phyloP scores from a whole-genome alignment of 306 rosid species.

The Casuarina cunninghamiana region DNA sequence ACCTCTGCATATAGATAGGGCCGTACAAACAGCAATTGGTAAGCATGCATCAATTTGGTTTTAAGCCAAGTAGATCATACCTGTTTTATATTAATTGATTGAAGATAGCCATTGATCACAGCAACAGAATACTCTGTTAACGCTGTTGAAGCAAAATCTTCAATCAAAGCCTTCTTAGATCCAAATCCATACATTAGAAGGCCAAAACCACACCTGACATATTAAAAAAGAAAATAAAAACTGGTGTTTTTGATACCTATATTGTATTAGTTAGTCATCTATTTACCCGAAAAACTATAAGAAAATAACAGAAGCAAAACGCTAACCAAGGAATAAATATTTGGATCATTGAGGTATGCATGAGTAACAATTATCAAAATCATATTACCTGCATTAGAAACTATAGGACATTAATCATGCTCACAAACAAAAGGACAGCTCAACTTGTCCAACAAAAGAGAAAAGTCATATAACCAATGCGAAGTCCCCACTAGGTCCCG shows the following conservation, averaged over 20 bases:
- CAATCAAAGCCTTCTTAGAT: constrained; percentile 82
- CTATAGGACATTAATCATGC: no score
- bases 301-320: neutral
- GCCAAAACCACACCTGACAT: constrained; percentile 64
- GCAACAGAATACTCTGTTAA: constrained; percentile 65
- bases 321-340: neutral
- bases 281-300: neutral
- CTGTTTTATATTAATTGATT: constrained; percentile 76
- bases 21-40: neutral
- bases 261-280: neutral
- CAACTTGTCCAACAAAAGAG: no score
- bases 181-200: constrained; percentile 96
- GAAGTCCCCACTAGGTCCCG: neutral
- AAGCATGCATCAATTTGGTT: neutral
- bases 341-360: neutral
- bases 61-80: constrained; percentile 27
- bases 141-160: constrained; percentile 80
- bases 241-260: neutral
- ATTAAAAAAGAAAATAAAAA: constrained; percentile 4
- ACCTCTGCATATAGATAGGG: neutral
- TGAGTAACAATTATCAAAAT: no score
- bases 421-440: no score
- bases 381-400: no score
- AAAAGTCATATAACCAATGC: neutral
- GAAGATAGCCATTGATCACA: constrained; percentile 93